Base-by-base conservation (phyloP, 1,284 basidiomycete genomes). In the Microbotryomycetes sp. region DNA sequence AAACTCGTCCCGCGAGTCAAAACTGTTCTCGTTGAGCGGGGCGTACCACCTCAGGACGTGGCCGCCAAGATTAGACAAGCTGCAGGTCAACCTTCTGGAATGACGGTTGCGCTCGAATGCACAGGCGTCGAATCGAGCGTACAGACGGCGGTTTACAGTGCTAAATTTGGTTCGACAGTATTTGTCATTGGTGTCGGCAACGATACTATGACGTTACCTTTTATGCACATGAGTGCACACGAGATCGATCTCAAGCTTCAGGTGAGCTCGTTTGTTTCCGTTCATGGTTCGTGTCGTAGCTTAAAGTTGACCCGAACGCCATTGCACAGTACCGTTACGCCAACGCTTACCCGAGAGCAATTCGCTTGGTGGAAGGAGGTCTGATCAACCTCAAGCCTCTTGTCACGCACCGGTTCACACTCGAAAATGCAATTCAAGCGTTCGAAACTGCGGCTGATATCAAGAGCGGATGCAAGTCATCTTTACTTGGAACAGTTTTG, bases 81-180 rank as follows among this genome's bases (percentile, higher is more conserved):
- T 1, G 75, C 76, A 18, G 77, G 75, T 0, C 55, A 68, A 3
- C 47, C 51, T 13, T 6, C 18, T 5, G 68, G 69, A 6, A 52
- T 78, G 11, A 64, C 64, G n/a, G 64, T 77, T 30, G 76, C 76
- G 0, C 77, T 91, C 61, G 89, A 91, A 71, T 89, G 89, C 53
- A 92, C 89, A 54, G 92, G 92, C 18, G 88, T 92, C 27, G 89
- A 94, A 75, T 83, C 83, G 41, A 89, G 86, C 15, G 87, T 96
- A 67, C 85, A 88, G 72, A 87, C 88, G n/a, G 89, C 83, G 4
- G 81, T 91, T 65, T 82, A 81, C 70, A 78, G 45, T 3, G 35
- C 30, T 7, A 58, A 31, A 31, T 54, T 59, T 29, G 41, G 45
- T 2, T 27, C 45, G 7, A 41, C 54, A 11, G 55, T 57, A 16